These are phyloP conservation scores for Fusarium phyllophilum DNA, from an alignment of 2,329 filamentous ascomycete genomes.

Conservation along the genomic window DNA sequence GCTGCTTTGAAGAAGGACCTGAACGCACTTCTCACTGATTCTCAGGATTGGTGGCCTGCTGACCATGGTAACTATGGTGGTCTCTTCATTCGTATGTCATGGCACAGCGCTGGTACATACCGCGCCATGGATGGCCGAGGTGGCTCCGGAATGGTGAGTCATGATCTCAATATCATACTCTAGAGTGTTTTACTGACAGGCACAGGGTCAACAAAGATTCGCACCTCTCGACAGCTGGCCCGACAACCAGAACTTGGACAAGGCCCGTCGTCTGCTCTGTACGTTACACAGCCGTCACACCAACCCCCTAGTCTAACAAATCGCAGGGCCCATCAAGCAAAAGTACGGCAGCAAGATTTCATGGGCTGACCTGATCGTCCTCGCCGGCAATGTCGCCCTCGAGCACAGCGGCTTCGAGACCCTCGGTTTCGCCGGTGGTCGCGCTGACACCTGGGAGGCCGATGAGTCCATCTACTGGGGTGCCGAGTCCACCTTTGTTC, in stretches of 20 bases:
- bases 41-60: conserved; percentile 83
- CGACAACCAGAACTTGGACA: conserved; percentile 81
- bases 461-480: conserved; percentile 84
- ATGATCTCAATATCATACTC: no score
- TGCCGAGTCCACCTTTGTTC: conserved; percentile 75
- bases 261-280: conserved; percentile 80
- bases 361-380: conserved; percentile 78
- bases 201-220: conserved; percentile 77
- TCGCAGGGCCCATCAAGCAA: conserved; percentile 75
- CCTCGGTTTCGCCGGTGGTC: conserved; percentile 78
- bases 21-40: conserved; percentile 77
- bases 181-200: neutral
- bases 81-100: conserved; percentile 82
- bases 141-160: conserved; percentile 68
- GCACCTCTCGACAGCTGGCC: conserved; percentile 85
- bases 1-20: conserved; percentile 79
- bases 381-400: conserved; percentile 80
- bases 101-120: conserved; percentile 84
- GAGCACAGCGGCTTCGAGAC: conserved; percentile 81
- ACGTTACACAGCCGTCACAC: neutral
- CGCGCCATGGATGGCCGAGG: conserved; percentile 79
- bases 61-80: conserved; percentile 85
- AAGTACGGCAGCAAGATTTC: conserved; percentile 87
- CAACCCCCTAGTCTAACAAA: neutral
- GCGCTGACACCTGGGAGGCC: conserved; percentile 77